Base-by-base conservation (phyloP, 2,329 filamentous ascomycete species). In the Ascosphaera apis region DNA sequence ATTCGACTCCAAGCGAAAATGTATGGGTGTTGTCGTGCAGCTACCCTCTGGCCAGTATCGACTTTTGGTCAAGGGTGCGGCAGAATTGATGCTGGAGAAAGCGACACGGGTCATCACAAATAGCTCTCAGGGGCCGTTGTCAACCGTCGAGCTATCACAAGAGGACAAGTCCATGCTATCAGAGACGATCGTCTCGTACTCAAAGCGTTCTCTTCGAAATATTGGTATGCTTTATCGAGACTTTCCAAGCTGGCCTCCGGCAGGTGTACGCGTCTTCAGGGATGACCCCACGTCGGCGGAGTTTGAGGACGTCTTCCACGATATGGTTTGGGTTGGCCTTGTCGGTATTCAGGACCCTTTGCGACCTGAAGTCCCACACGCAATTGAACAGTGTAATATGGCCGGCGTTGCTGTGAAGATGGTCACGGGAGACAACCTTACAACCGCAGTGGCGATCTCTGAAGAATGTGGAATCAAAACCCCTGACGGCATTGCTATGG, bases 331-430 rank as follows among this genome's bases (percentile, higher is more conserved):
- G 57, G 56, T 82, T 43, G 71, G 72, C 13, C 60, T 80, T 30
- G 72, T 78, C 34, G 76, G 76, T 44, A 81, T 82, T 47, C 74
- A 80, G 48, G 76, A 82, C 51, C 76, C 76, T 23, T 66, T 81
- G 13, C 63, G 76, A 38, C 63, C 66, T 4, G 73, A 74, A 43
- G 76, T 81, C 15, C 62, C 69, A 11, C 65, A 69, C 34, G 76
- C 76, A 32, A 76, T 82, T 37, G 58, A 61, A 39, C 68, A 69
- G 47, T 79, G 75, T 41, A 67, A 73, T 43, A 62, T 62, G 17
- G 76, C 76, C 13, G 76, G 76, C 37, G 75, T 82, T 12, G 62
- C 69, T 37, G 73, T 79, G 34, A 73, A 75, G 45, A 78, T 79
- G 73, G 74, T 79, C 35, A 79, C 74, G 16, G 47, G 71, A 44